Evolutionary conservation across 176 grass and related monocot genomes (phyloP).

Genomic region (Juncus inflexus): DNA sequence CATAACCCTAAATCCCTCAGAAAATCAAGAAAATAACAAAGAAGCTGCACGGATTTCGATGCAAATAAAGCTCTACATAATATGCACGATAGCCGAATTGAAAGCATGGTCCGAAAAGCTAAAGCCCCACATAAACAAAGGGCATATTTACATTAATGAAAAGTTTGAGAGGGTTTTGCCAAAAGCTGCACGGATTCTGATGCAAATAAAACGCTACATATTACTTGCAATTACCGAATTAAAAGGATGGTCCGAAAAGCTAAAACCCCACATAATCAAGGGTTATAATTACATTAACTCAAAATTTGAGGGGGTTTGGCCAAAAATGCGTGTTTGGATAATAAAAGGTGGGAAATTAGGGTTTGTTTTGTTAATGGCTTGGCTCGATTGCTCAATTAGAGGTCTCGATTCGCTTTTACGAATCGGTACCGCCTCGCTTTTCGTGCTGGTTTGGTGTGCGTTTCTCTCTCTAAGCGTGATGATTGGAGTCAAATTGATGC

Average conservation of each 20-base stretch:
- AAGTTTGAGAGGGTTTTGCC: background rate
- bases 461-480: conserved; percentile 71
- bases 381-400: conserved; percentile 85
- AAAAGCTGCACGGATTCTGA: conserved; percentile 5
- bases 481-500: conserved; percentile 76
- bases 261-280: conserved; percentile 50
- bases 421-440: conserved; percentile 79
- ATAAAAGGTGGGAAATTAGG: conserved; percentile 68
- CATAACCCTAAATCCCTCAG: too few species aligned
- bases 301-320: conserved; percentile 53
- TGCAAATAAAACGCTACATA: conserved; percentile 48
- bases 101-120: conserved; percentile 51
- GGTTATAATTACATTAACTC: conserved; percentile 39
- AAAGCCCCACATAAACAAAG: conserved; percentile 29
- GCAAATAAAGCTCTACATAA: conserved; percentile 49
- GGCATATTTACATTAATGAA: too few species aligned
- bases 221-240: conserved; percentile 51
- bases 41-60: conserved; percentile 8
- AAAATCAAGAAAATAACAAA: background rate
- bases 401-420: conserved; percentile 86
- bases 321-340: conserved; percentile 59
- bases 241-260: conserved; percentile 49
- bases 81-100: conserved; percentile 51
- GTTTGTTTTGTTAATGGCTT: conserved; percentile 65
- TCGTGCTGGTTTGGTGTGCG: conserved; percentile 85